Evolutionary conservation across 345 rosid genomes (phyloP), one percentile per base, ranked within the genome.

Genomic region (Citrus unshiu): DNA sequence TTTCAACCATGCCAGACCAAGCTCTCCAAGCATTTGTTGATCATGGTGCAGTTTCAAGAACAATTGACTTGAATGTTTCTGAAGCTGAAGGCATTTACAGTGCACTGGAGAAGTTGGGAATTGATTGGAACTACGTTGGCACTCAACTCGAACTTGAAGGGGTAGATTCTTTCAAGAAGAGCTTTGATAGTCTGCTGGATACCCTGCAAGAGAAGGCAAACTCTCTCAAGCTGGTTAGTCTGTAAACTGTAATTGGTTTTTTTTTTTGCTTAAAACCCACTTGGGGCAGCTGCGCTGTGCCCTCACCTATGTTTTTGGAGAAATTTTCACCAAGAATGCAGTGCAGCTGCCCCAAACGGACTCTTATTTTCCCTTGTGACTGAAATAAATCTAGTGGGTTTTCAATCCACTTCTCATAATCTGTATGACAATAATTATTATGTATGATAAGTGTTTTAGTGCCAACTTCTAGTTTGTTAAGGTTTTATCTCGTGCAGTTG

Each of bases 1-100:
- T 96, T 43, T 94, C 98, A 64, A 94, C 99, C 51, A 96, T 96
- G 99, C 99, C 99, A 0, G 99, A 96, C 87, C 99, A 96, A 87
- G 98, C 98, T 35, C 91, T 96, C 78, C 95, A 90, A 86, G 98
- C 98, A 58, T 93, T 94, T 54, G 18, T 90, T 6, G 97, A 96
- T 63, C 99, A 96, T 34, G 99, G 99, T 77, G 78, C 61, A 0
- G 98, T 90, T 62, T 88, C 87, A 64, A 91, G 99, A 87, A 94
- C 99, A 14, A 96, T 96, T n/a, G 99, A 96, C 76, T 81, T 92
- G 0, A 91, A 91, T 57, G 89, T 93, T 13, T 93, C 98, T 0
- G 98, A 96, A 81, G 98, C 98, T 1, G 97, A 94, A 90, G 98
- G 97, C n/a, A 82, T 93, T 22, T 96, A 96, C 90, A 93, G 91